Conservation (phyloP, 1,139 yeast genomes). For the Candida pseudoviswanathii region DNA sequence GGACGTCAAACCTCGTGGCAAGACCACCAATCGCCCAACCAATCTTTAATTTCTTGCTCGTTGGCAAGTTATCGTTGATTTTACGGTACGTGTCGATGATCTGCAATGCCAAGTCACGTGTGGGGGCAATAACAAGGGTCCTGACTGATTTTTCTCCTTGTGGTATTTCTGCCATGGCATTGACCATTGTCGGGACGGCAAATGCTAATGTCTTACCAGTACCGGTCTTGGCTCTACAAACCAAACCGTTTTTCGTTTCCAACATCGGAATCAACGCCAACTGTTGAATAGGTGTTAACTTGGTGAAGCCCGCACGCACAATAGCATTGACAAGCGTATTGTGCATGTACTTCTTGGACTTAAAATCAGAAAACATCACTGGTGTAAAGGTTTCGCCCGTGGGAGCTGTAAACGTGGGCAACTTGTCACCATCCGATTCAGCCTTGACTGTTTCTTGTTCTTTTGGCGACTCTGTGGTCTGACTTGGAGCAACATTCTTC, state of each 20-base stretch:
- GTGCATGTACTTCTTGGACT: constrained; percentile 17
- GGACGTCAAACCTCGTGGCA: constrained; percentile 21
- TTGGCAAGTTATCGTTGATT: constrained; percentile 27
- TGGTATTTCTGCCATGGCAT: constrained; percentile 15
- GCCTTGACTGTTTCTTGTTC: too few relatives aligned
- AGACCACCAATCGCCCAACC: constrained; percentile 45
- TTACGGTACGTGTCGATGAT: constrained; percentile 67
- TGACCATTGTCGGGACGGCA: constrained; percentile 73
- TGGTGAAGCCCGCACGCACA: constrained; percentile 41
- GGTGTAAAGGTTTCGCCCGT: constrained; percentile 4
- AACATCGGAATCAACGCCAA: constrained; percentile 70
- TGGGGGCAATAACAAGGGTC: constrained; percentile 75
- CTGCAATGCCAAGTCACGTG: constrained; percentile 90
- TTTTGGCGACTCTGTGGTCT: too few relatives aligned
- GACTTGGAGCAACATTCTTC: not conserved
- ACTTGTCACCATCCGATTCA: too few relatives aligned
- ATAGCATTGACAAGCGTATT: constrained; percentile 32
- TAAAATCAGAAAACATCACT: constrained; percentile 14
- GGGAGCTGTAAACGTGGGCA: too few relatives aligned
- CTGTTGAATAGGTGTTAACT: constrained; percentile 80
- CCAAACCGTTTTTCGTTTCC: constrained; percentile 59
- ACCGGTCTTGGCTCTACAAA: constrained; percentile 92
- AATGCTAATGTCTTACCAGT: constrained; percentile 94
- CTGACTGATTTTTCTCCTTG: too few relatives aligned
- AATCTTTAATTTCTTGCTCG: constrained; percentile 20